A percentile compares a stretch with the other conserved stretches of the same genome.
These are phyloP conservation scores for Phytophthora foliorum DNA, from an alignment of 352 stramenopile genomes.

Conservation along the genomic window DNA sequence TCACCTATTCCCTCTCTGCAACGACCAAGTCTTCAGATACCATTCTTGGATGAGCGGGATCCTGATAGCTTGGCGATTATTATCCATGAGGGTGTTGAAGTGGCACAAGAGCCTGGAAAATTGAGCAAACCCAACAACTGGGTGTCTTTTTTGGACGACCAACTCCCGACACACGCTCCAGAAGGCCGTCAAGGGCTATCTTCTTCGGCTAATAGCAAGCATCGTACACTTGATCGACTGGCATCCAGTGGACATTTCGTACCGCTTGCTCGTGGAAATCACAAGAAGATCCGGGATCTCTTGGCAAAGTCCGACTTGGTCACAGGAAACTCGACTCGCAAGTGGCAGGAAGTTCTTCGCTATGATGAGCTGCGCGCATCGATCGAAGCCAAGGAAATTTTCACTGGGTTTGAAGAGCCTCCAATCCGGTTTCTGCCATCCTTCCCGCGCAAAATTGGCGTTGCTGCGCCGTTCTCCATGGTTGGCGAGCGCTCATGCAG, in stretches of 20 bases:
- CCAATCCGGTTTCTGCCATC: conserved; percentile 80
- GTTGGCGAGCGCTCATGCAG: conserved; percentile 65
- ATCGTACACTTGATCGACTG: conserved; percentile 24
- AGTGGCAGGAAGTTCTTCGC: conserved; percentile 81
- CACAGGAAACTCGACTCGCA: conserved; percentile 59
- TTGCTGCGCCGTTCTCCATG: conserved; percentile 72
- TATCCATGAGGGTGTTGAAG: conserved; percentile 34
- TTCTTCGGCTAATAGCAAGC: conserved; percentile 32
- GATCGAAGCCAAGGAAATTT: conserved; percentile 86
- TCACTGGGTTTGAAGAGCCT: conserved; percentile 89
- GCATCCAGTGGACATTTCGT: conserved; percentile 28
- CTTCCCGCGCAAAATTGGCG: conserved; percentile 71
- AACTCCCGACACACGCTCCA: conserved; percentile 39
- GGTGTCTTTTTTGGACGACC: conserved; percentile 60
- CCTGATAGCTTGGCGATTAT: conserved; percentile 33
- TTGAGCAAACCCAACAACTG: conserved; percentile 35
- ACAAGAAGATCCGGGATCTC: conserved; percentile 75
- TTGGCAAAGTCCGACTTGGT: conserved; percentile 72
- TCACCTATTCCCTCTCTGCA: conserved; percentile 37
- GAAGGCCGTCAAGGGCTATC: conserved; percentile 19
- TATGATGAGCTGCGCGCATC: conserved; percentile 76
- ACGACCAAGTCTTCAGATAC: conserved; percentile 9
- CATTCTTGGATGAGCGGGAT: conserved; percentile 18
- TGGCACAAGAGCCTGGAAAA: conserved; percentile 5
- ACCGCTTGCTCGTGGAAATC: conserved; percentile 37